phyloP scores from a whole-genome alignment of 2,329 filamentous ascomycete species.

The Penicillium sp. region DNA sequence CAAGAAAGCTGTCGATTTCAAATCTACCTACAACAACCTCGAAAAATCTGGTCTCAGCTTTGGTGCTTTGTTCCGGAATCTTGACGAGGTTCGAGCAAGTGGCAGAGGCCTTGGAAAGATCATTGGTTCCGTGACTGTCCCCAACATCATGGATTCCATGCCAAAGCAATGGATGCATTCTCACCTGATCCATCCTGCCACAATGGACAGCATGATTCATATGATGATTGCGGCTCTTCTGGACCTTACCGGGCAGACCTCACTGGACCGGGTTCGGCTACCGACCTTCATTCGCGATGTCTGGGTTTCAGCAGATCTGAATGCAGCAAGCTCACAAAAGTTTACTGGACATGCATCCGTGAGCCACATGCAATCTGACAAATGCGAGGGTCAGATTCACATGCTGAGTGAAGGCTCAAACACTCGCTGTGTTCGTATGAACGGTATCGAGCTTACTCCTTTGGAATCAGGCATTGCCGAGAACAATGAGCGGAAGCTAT shows the following conservation, averaged over 20 bases:
- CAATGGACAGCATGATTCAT: constrained; percentile 39
- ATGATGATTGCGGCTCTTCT: constrained; percentile 29
- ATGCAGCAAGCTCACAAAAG: constrained; percentile 15
- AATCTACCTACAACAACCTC: constrained; percentile 28
- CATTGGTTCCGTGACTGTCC: constrained; percentile 28
- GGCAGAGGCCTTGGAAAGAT: constrained; percentile 18
- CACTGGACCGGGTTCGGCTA: constrained; percentile 26
- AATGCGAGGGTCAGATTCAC: constrained; percentile 21
- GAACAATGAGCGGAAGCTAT: constrained; percentile 20
- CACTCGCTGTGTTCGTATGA: constrained; percentile 20
- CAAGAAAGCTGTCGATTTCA: constrained; percentile 23
- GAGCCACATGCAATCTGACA: constrained; percentile 2
- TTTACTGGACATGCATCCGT: constrained; percentile 31
- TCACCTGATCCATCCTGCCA: constrained; percentile 40
- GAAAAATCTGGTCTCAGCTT: constrained; percentile 31
- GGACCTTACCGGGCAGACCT: constrained; percentile 23
- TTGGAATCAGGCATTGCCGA: constrained; percentile 23
- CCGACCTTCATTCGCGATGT: constrained; percentile 36
- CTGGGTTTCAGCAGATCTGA: constrained; percentile 33
- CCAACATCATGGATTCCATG: constrained; percentile 34
- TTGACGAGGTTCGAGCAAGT: constrained; percentile 25
- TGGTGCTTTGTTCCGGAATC: constrained; percentile 34
- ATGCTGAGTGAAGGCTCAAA: constrained; percentile 21
- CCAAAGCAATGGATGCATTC: constrained; percentile 34
- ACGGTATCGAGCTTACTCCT: constrained; percentile 31